Evolutionary conservation across 345 rosid genomes (phyloP).

Genomic region (Citrus medica): DNA sequence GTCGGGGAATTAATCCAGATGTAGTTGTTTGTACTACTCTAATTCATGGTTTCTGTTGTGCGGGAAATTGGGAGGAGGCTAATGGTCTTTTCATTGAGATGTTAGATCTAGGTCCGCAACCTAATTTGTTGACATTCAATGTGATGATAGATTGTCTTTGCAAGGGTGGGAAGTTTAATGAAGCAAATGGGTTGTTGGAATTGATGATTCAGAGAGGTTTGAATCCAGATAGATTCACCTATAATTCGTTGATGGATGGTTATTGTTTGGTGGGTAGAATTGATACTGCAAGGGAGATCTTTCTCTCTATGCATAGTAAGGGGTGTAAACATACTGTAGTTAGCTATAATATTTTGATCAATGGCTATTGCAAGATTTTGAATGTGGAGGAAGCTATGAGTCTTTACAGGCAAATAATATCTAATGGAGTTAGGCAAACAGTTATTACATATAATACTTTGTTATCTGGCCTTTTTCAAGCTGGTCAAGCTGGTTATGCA

Average conservation of each 20-base stretch:
- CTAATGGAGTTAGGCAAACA: background rate
- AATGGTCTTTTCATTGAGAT: constrained; percentile 22
- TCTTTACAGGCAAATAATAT: constrained; percentile 7
- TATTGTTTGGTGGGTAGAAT: constrained; percentile 1
- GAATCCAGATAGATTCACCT: background rate
- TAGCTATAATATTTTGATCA: constrained; percentile 6
- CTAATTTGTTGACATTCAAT: background rate
- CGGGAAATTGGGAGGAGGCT: constrained; percentile 19
- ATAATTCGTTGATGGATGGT: constrained; percentile 4
- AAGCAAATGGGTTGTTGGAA: background rate
- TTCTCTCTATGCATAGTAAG: background rate
- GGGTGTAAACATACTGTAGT: background rate
- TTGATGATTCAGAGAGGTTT: background rate
- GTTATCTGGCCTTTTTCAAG: constrained; percentile 4
- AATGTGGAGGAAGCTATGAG: constrained; percentile 1
- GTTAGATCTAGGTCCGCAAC: constrained; percentile 5
- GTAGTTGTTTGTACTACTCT: constrained; percentile 12
- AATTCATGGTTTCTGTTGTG: constrained; percentile 22
- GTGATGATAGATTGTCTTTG: background rate
- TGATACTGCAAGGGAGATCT: background rate
- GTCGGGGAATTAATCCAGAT: constrained; percentile 19
- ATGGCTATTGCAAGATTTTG: constrained; percentile 4
- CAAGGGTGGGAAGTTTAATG: background rate
- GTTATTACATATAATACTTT: constrained; percentile 9
- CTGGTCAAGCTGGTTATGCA: background rate